These are phyloP conservation scores for Zygosaccharomyces sapae DNA, from an alignment of 1,139 yeast species.

Conservation along the genomic window DNA sequence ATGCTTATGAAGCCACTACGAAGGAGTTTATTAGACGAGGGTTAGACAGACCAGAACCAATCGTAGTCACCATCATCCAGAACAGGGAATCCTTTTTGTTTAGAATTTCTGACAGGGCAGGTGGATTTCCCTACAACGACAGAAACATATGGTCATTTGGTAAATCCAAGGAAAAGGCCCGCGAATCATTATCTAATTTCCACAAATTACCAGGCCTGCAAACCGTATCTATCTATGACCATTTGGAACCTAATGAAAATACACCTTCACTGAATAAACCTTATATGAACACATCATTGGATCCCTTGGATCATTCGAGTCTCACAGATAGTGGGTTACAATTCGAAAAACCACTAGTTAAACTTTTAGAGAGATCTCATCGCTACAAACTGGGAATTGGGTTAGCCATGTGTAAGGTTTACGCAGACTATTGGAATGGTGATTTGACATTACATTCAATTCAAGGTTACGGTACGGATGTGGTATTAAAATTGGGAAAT, in stretches of 20 bases:
- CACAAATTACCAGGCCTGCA: constrained; percentile 61
- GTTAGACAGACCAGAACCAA: constrained; percentile 45
- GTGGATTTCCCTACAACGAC: constrained; percentile 49
- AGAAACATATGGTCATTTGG: constrained; percentile 79
- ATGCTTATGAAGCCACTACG: constrained; percentile 77
- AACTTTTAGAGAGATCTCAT: constrained; percentile 66
- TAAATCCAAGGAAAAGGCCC: constrained; percentile 56
- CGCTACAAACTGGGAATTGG: constrained; percentile 79
- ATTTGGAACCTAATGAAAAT: constrained; percentile 17
- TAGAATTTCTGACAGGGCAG: constrained; percentile 84
- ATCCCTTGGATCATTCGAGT: constrained; percentile 37
- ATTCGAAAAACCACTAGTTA: constrained; percentile 44
- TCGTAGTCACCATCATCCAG: constrained; percentile 64
- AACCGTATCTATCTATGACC: constrained; percentile 34
- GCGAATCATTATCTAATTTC: constrained; percentile 55
- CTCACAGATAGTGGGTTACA: constrained; percentile 21
- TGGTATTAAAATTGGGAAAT: constrained; percentile 71
- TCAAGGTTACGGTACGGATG: constrained; percentile 90
- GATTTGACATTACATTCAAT: constrained; percentile 73
- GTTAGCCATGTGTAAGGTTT: constrained; percentile 83
- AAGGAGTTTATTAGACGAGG: constrained; percentile 40
- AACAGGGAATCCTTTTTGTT: constrained; percentile 65
- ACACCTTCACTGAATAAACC: constrained; percentile 15
- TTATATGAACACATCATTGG: constrained; percentile 38
- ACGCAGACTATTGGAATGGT: constrained; percentile 97